Evolutionary conservation across 352 stramenopile species (phyloP).

Genomic region (Phytophthora pini): DNA sequence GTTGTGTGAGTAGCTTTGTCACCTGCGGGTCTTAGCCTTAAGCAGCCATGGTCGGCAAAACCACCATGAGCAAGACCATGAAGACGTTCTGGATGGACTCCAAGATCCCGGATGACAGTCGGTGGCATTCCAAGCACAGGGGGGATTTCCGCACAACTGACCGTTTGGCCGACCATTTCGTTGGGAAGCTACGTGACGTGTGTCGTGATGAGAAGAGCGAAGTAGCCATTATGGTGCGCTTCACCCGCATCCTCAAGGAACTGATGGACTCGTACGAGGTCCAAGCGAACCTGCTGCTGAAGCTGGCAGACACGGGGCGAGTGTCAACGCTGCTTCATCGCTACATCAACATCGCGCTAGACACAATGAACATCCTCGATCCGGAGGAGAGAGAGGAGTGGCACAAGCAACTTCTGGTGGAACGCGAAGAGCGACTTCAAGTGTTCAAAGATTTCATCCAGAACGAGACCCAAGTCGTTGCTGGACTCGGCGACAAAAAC

Average conservation of each 20-base stretch:
- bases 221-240: constrained; percentile 36
- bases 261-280: constrained; percentile 40
- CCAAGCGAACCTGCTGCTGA: constrained; percentile 36
- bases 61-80: constrained; percentile 33
- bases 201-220: constrained; percentile 20
- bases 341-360: constrained; percentile 31
- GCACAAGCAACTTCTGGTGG: constrained; percentile 25
- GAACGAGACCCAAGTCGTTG: constrained; percentile 18
- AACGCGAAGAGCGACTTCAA: constrained; percentile 27
- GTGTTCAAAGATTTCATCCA: constrained; percentile 28
- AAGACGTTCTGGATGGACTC: constrained; percentile 43
- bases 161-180: constrained; percentile 34
- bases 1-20: background rate
- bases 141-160: constrained; percentile 23
- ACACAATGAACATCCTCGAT: constrained; percentile 28
- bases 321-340: constrained; percentile 36
- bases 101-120: constrained; percentile 36
- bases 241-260: constrained; percentile 35
- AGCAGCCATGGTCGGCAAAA: constrained; percentile 4
- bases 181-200: constrained; percentile 26
- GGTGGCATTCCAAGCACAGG: constrained; percentile 35
- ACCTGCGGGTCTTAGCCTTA: background rate
- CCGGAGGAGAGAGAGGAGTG: constrained; percentile 9
- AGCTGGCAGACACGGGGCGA: constrained; percentile 41
- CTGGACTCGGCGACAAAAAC: constrained; percentile 23